Conservation (phyloP, 345 rosid species). For the Hibiscus tridactylites region DNA sequence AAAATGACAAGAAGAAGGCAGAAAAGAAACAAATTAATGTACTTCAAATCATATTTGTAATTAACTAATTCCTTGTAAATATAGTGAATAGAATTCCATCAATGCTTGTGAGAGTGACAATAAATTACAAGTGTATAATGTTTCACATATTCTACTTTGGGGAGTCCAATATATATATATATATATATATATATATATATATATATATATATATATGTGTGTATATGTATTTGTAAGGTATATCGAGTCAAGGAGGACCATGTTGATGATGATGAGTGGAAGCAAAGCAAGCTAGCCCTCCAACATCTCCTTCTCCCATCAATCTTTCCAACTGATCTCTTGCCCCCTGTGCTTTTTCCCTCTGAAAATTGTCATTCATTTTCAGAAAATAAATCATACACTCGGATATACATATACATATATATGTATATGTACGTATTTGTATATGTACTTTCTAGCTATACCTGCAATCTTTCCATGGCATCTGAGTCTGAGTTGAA, state of each 20-base stretch:
- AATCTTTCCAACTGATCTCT: conserved; percentile 42
- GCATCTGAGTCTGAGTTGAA: conserved; percentile 62
- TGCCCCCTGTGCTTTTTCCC: conserved; percentile 53
- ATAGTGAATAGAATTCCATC: conserved; percentile 2
- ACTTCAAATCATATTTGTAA: not conserved
- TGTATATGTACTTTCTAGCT: not conserved
- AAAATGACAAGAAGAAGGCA: too few species aligned
- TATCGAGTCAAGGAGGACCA: conserved; percentile 17
- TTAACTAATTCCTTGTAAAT: not conserved
- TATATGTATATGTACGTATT: not conserved
- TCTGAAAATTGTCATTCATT: conserved; percentile 23
- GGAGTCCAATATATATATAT: not conserved
- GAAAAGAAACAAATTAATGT: too few species aligned
- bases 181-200: not conserved
- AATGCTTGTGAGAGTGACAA: not conserved
- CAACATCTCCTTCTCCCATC: conserved; percentile 37
- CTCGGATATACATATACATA: not conserved
- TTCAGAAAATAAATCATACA: not conserved
- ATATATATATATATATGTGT: too few species aligned
- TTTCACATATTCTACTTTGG: not conserved
- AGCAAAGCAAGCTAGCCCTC: conserved; percentile 32
- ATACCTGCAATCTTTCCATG: conserved; percentile 30
- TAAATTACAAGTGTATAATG: conserved; percentile 15
- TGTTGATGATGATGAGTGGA: conserved; percentile 22
- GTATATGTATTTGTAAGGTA: not conserved